Evolutionary conservation across 192 early-diverging fungal species (phyloP), one percentile per base, ranked within the genome.

Genomic region (Coemansia sp.): DNA sequence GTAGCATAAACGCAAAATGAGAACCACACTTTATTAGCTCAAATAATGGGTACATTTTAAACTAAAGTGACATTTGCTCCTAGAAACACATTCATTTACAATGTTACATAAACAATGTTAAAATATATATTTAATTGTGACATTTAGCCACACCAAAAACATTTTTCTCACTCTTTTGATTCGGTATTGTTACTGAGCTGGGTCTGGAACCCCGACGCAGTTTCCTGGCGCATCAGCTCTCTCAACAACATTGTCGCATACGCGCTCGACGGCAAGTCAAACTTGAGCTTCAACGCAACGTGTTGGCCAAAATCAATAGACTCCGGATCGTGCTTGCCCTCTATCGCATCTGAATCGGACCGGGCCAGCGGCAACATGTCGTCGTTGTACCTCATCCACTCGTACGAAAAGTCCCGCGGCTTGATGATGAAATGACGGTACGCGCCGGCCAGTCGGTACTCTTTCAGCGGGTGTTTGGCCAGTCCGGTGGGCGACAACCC

Each of bases 201-300:
- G 9, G 66, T 52, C 73, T 90, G 87, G 62, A 79, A 77, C 2
- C 70, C 79, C 2, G 85, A 60, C 6, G 86, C 83, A 9, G 90
- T 89, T 38, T 87, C 85, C 51, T 82, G 64, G 45, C 87, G 84
- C 70, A 89, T 89, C 21, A 97, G 75, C 73, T 99, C 97, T 17
- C 96, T 85, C 59, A 99, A 74, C n/a, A 90, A 88, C 95, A 99
- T 97, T 0, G 97, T 99, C 2, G 97, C 97, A 72, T 99, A 99
- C 35, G 90, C 86, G 43, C 92, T 93, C 2, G 92, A 84, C 27
- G 72, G 76, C 53, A 99, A 80, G 17, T 90, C 91, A 63, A 99
- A 87, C 29, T 87, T 79, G 14, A 95, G 68, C 45, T 89, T 78
- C 24, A 96, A 62, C 8, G 91, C 97, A 22, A 91, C 39, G 11